Percentiles rank a stretch among this genome's conserved stretches.
phyloP scores from a whole-genome alignment of 2,329 filamentous ascomycete genomes.

The Ceratocystis eucalypticola region DNA sequence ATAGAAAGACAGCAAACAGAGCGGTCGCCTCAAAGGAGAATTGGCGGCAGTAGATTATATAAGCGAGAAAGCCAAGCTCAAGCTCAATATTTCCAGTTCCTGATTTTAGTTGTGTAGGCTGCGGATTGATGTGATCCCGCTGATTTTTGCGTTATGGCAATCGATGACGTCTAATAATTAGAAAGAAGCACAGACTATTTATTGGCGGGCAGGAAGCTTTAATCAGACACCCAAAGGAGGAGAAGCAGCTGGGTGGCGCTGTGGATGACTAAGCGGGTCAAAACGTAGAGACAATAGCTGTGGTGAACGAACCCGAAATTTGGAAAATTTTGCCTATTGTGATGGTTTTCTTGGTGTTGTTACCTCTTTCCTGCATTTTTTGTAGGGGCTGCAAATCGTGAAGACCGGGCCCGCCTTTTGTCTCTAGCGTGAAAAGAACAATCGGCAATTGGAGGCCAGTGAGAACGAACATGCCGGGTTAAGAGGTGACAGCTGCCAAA shows the following conservation, averaged over 20 bases:
- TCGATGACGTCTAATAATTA: not conserved
- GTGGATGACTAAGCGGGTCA: not conserved
- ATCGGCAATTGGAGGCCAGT: not conserved
- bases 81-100: not conserved
- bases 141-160: not conserved
- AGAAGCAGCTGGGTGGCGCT: not conserved
- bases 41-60: not conserved
- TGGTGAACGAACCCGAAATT: not conserved
- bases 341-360: not conserved
- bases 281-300: not conserved
- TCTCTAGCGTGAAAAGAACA: not conserved
- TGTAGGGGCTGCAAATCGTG: constrained; percentile 2
- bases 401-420: not conserved
- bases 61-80: not conserved
- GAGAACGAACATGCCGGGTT: not conserved
- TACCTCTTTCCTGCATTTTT: not conserved
- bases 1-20: no score
- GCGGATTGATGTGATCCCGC: not conserved
- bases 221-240: not conserved
- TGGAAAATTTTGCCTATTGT: not conserved
- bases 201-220: not conserved
- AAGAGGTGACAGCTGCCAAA: not conserved
- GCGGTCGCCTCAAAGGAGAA: not conserved
- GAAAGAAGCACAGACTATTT: constrained; percentile 2
- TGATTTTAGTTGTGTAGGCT: not conserved